Evolutionary conservation across 2,329 filamentous ascomycete genomes (phyloP), one percentile per base, ranked within the genome.

Genomic region (Calycina herbarum): DNA sequence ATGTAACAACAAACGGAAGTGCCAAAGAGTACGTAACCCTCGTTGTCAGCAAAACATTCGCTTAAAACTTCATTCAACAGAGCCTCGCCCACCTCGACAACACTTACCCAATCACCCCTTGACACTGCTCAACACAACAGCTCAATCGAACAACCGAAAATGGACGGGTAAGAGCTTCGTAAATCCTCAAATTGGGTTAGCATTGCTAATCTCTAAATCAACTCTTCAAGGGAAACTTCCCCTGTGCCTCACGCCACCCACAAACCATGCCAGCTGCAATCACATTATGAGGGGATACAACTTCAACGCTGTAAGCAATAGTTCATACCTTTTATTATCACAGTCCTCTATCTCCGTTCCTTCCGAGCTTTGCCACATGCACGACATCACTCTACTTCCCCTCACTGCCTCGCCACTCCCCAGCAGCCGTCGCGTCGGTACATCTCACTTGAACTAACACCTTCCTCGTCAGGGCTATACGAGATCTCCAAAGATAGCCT

Each of bases 401-500:
- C 35, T 40, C 10, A 40, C 11, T 13, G 11, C 35, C 35, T 15
- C 35, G 35, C 35, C 35, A 40, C 35, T 13, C 11, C 35, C 10
- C 35, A 13, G 10, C 35, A 40, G 35, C 35, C 35, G 35, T 40
- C 35, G 7, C 35, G 1, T 40, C 3, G 2, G 35, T 40, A 15
- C 7, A 35, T 8, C 7, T 35, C 4, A 35, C 6, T 15, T 13
- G 11, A 40, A 10, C 45, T 51, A 24, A 51, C 20, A 51, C 45
- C n/a, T 24, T 24, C 1, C 6, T 24, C 8, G 8, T 11, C 20
- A 51, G 45, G 64, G 67, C 42, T 48, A 27, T 51, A 65, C 31
- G 61, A 65, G 29, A 57, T 35, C 24, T 64, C 62, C 5, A 56
- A 59, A 45, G 57, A 48, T 20, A 61, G 57, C 1, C 42, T 69